Base-by-base conservation (phyloP, 495 filamentous ascomycete genomes). In the Penicillium lividum region DNA sequence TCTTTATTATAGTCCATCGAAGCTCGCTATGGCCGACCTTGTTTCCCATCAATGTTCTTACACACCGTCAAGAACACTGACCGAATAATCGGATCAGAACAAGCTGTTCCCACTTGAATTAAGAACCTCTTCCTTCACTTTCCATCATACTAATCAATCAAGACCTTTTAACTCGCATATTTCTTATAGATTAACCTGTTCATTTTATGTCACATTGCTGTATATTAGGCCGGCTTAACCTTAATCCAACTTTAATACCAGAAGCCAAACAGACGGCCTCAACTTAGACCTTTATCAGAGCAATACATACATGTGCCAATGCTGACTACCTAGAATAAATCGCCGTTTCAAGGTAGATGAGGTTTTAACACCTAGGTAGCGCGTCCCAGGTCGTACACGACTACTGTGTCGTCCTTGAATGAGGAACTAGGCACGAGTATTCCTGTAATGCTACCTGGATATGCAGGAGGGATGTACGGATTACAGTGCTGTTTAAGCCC, bases 11-110 rank as follows among this genome's bases (percentile, higher is more conserved):
- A 60, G 64, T 52, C 60, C 7, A 27, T 30, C 2, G 64, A 65
- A 46, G 29, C 40, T 42, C 56, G 40, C 25, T 65, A 57, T 47
- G 64, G 64, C n/a, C 57, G 68, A 22, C 68, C 66, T 64, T 70
- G 65, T 18, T 68, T 66, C 27, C 65, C 65, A 6, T 68, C 60
- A 2, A 66, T 70, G 60, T 70, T 68, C 30, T 58, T 66, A 4
- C 67, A 69, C 55, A 56, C 64, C 2, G 50, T 69, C 45, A 69
- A 69, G 47, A 69, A 69, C 27, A 56, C 45, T 2, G 59, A 54
- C 2, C 25, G 44, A 30, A 44, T 30, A 15, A 54, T 68, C 38
- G 68, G 65, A 1, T 57, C 54, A 8, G 60, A 64, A 15, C 63
- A 46, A 13, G 58, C 64, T 33, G 60, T 64, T 57, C 64, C 63